phyloP scores from a whole-genome alignment of 1,139 yeast species.

The Hyphopichia buzzinii region DNA sequence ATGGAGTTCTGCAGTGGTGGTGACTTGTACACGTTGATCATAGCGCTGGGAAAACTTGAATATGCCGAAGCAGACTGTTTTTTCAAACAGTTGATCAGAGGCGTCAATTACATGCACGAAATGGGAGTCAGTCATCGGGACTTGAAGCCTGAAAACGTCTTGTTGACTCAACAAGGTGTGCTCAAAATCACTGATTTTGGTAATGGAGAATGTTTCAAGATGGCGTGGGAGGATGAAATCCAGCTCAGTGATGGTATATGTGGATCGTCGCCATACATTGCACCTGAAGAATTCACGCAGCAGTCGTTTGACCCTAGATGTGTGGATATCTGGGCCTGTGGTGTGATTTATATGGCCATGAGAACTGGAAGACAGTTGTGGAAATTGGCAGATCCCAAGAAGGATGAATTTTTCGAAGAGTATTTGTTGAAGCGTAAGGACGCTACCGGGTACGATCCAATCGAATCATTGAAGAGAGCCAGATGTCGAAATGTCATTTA shows the following conservation, averaged over 20 bases:
- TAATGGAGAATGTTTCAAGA: conserved; percentile 89
- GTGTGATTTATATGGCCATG: conserved; percentile 98
- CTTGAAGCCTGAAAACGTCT: conserved; percentile 87
- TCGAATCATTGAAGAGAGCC: conserved; percentile 76
- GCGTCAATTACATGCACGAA: conserved; percentile 93
- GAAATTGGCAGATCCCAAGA: conserved; percentile 73
- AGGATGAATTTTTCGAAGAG: conserved; percentile 75
- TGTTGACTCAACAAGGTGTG: conserved; percentile 75
- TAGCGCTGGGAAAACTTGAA: conserved; percentile 81
- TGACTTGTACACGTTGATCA: conserved; percentile 81
- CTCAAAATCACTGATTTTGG: conserved; percentile 95
- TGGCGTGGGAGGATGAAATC: conserved; percentile 94
- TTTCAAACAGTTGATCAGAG: conserved; percentile 86
- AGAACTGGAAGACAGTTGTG: conserved; percentile 92
- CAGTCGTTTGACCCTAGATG: conserved; percentile 84
- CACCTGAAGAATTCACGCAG: conserved; percentile 86
- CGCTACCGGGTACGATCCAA: conserved; percentile 86
- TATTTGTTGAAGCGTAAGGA: conserved; percentile 77
- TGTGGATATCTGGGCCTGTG: conserved; percentile 96
- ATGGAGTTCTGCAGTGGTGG: conserved; percentile 98
- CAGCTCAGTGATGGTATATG: conserved; percentile 83
- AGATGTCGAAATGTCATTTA: conserved; percentile 90
- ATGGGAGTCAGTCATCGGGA: conserved; percentile 98
- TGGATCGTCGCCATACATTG: conserved; percentile 90
- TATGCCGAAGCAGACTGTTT: conserved; percentile 92